phyloP scores from a whole-genome alignment of 2,329 filamentous ascomycete species.

The Dothistroma pini region DNA sequence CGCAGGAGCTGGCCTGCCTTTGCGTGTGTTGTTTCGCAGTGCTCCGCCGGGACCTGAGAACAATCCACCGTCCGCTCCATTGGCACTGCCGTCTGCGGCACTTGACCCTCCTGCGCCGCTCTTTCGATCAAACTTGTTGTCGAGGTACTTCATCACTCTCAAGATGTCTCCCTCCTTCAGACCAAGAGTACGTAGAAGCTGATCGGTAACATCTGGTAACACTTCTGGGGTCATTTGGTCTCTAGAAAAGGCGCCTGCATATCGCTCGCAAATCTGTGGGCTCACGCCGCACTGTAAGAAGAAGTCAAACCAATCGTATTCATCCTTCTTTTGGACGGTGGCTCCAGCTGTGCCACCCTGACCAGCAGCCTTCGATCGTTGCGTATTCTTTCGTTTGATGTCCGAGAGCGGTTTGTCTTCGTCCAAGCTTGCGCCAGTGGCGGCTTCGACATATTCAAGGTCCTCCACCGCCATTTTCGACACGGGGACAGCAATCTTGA shows the following conservation, averaged over 20 bases:
- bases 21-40: slow-evolving; percentile 89
- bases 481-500: slow-evolving; percentile 96
- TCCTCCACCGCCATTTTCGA: slow-evolving; percentile 95
- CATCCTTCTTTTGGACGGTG: slow-evolving; percentile 64
- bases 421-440: slow-evolving; percentile 80
- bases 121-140: slow-evolving; percentile 71
- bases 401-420: slow-evolving; percentile 92
- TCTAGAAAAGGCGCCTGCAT: slow-evolving; percentile 80
- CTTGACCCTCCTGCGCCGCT: slow-evolving; percentile 37
- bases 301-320: slow-evolving; percentile 99
- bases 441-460: slow-evolving; percentile 86
- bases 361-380: slow-evolving; percentile 48
- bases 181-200: slow-evolving; percentile 80
- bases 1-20: slow-evolving; percentile 82
- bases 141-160: slow-evolving; percentile 85
- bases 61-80: slow-evolving; percentile 61
- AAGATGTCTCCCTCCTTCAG: slow-evolving; percentile 94
- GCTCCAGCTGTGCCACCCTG: slow-evolving; percentile 50
- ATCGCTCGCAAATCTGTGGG: slow-evolving; percentile 89
- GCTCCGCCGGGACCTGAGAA: slow-evolving; percentile 93
- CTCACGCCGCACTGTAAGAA: slow-evolving; percentile 91
- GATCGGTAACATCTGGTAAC: slow-evolving; percentile 80
- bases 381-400: slow-evolving; percentile 56
- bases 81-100: slow-evolving; percentile 59
- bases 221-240: slow-evolving; percentile 97